A percentile compares a stretch with the other conserved stretches of the same genome.
Conservation (phyloP, 2,329 filamentous ascomycete genomes). For the Shiraia sp. region DNA sequence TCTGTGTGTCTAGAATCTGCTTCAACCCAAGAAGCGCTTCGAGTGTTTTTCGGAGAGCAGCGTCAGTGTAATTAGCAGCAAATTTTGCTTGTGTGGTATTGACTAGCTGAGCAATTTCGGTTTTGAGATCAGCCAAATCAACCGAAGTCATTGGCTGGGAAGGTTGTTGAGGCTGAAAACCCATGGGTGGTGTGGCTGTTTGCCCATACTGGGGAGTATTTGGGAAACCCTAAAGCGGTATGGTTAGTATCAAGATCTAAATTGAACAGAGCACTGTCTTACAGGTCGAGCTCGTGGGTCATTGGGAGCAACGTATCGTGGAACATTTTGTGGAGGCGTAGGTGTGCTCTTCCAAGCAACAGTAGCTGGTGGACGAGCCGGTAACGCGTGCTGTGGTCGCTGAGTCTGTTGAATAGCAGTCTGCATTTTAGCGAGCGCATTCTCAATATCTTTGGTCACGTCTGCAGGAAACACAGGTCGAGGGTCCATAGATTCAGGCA, state of each 20-base stretch:
- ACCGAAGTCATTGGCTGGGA: slow-evolving; percentile 32
- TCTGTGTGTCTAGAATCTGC: slow-evolving; percentile 74
- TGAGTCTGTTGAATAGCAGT: slow-evolving; percentile 63
- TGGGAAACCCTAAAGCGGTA: slow-evolving; percentile 17
- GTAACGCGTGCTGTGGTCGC: slow-evolving; percentile 45
- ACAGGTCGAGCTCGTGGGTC: slow-evolving; percentile 45
- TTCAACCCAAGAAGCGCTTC: slow-evolving; percentile 86
- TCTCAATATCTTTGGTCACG: slow-evolving; percentile 88
- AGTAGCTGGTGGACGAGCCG: slow-evolving; percentile 49
- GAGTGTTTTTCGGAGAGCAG: slow-evolving; percentile 74
- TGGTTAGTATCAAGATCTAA: slow-evolving; percentile 4
- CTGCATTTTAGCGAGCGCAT: slow-evolving; percentile 83
- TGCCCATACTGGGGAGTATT: slow-evolving; percentile 32
- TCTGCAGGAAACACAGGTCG: slow-evolving; percentile 89
- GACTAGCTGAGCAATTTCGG: slow-evolving; percentile 81
- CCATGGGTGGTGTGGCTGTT: slow-evolving; percentile 28
- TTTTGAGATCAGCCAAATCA: slow-evolving; percentile 68
- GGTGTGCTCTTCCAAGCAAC: slow-evolving; percentile 72
- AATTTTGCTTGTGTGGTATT: slow-evolving; percentile 72
- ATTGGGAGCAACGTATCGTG: slow-evolving; percentile 38
- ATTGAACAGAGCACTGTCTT: slow-evolving; percentile 5
- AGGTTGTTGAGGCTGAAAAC: slow-evolving; percentile 37
- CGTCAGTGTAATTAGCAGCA: slow-evolving; percentile 75
- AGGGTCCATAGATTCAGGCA: slow-evolving; percentile 90
- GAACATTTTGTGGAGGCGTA: slow-evolving; percentile 65